phyloP scores from a whole-genome alignment of 192 early-diverging fungal genomes.

The Powellomyces hirtus region DNA sequence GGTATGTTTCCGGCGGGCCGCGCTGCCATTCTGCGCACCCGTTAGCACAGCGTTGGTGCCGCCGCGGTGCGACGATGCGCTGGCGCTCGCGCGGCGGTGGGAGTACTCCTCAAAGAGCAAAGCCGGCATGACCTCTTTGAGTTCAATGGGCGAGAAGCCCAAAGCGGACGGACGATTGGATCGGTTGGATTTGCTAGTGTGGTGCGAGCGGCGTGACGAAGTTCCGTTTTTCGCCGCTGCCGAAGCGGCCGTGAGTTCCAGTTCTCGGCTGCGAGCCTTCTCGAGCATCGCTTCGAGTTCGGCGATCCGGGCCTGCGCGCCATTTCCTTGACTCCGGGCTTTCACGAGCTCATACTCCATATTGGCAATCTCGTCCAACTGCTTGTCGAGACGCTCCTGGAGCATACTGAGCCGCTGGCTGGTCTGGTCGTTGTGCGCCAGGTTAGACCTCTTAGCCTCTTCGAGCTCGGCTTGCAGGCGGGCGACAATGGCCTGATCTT shows the following conservation, averaged over 20 bases:
- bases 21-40: not conserved
- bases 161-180: not conserved
- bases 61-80: not conserved
- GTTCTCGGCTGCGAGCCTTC: not conserved
- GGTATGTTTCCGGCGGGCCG: not conserved
- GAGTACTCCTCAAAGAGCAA: slow-evolving; percentile 14
- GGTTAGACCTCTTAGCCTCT: not conserved
- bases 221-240: not conserved
- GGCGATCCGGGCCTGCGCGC: not conserved
- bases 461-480: slow-evolving; percentile 13
- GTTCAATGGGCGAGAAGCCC: slow-evolving; percentile 3
- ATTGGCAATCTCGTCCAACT: slow-evolving; percentile 27
- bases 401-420: not conserved
- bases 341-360: slow-evolving; percentile 27
- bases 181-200: not conserved
- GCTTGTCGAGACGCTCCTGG: slow-evolving; percentile 7
- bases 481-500: slow-evolving; percentile 4
- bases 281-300: slow-evolving; percentile 14
- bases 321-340: slow-evolving; percentile 5
- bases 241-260: not conserved
- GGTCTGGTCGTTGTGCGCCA: not conserved
- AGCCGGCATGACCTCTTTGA: slow-evolving; percentile 9
- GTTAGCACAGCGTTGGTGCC: not conserved
- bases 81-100: not conserved
- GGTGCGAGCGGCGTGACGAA: not conserved